Conservation (phyloP, 2,329 filamentous ascomycete species). For the Sarocladiaceae sp. region DNA sequence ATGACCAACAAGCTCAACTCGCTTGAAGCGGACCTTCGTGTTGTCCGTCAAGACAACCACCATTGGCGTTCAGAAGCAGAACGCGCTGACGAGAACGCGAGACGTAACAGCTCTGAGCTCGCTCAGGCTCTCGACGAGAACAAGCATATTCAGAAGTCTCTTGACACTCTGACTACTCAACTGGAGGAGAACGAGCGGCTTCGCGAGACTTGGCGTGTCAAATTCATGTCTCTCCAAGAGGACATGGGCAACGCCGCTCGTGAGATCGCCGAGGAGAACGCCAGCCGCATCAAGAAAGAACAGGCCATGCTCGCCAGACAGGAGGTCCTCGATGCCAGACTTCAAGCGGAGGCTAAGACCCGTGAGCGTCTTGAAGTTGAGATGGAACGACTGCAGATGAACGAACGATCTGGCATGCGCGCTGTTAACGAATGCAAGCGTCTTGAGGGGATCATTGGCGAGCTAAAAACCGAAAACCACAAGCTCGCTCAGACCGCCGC, state of each 20-base stretch:
- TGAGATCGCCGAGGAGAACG: constrained; percentile 78
- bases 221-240: constrained; percentile 78
- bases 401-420: constrained; percentile 59
- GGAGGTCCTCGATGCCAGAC: constrained; percentile 69
- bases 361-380: constrained; percentile 61
- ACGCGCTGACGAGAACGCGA: constrained; percentile 45
- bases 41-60: constrained; percentile 49
- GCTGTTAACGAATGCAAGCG: constrained; percentile 57
- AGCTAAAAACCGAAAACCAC: constrained; percentile 61
- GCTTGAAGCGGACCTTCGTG: constrained; percentile 49
- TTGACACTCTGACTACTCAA: constrained; percentile 69
- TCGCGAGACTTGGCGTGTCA: constrained; percentile 75
- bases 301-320: constrained; percentile 72
- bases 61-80: constrained; percentile 59
- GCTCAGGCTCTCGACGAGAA: constrained; percentile 50
- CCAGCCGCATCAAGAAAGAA: constrained; percentile 70
- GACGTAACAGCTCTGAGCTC: constrained; percentile 43
- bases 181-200: constrained; percentile 81
- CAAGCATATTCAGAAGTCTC: constrained; percentile 66
- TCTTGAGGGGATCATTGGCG: constrained; percentile 47
- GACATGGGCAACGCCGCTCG: constrained; percentile 76
- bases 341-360: constrained; percentile 68
- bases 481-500: constrained; percentile 63
- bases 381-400: constrained; percentile 57
- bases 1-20: constrained; percentile 48